Percentiles rank a stretch among this genome's conserved stretches.
Evolutionary conservation across 2,329 filamentous ascomycete species (phyloP).

Genomic region (Trematosphaeria pertusa): DNA sequence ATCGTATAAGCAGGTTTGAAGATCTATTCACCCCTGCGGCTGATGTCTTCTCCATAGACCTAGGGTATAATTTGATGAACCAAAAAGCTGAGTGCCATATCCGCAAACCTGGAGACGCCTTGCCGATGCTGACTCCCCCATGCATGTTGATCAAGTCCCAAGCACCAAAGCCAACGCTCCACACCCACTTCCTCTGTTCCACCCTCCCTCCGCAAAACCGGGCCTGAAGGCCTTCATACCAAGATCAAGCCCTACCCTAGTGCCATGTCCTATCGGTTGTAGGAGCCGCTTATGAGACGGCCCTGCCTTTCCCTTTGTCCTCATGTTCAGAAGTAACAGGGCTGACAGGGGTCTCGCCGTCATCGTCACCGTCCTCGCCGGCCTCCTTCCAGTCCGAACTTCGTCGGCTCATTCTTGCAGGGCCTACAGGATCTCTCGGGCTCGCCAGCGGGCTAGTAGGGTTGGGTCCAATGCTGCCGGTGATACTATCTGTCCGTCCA

Average conservation of each 20-base stretch:
- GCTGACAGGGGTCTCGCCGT: constrained; percentile 16
- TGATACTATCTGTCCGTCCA: constrained; percentile 80
- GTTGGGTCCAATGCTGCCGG: constrained; percentile 69
- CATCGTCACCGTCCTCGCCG: constrained; percentile 36
- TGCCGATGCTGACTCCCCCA: constrained; percentile 3
- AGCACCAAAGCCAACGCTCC: background rate
- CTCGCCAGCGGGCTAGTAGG: constrained; percentile 68
- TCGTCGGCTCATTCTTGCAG: constrained; percentile 38
- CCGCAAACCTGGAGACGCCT: constrained; percentile 3
- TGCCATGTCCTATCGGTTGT: too few species aligned
- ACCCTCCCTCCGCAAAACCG: too few species aligned
- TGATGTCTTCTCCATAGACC: constrained; percentile 6
- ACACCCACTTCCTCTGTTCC: background rate
- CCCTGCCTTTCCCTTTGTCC: constrained; percentile 22
- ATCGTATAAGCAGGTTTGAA: too few species aligned
- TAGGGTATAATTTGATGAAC: constrained; percentile 18
- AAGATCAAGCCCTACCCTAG: too few species aligned
- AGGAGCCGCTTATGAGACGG: background rate
- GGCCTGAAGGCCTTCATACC: too few species aligned
- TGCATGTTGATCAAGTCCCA: background rate
- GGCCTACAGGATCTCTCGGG: constrained; percentile 46
- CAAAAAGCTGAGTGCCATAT: constrained; percentile 2
- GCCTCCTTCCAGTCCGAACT: constrained; percentile 48
- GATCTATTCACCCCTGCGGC: too few species aligned
- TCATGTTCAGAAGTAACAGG: constrained; percentile 16